Conservation (phyloP, 2,329 filamentous ascomycete species). For the Didymellaceae sp. region DNA sequence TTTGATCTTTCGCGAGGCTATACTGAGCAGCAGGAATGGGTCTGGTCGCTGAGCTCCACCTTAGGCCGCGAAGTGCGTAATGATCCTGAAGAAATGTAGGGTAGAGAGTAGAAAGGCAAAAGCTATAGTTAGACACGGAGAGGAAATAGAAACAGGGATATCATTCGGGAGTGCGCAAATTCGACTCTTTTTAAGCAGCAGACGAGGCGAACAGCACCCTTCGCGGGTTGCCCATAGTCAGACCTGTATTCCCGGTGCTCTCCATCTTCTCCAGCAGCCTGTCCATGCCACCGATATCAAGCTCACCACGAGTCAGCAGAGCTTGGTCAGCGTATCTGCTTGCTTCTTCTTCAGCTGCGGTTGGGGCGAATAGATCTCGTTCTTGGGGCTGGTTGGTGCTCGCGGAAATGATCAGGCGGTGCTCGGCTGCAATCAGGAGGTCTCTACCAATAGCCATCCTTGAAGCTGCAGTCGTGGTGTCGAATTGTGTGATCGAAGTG, state of each 20-base stretch:
- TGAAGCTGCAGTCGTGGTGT: conserved; percentile 46
- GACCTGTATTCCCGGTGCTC: conserved; percentile 28
- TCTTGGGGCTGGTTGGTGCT: conserved; percentile 40
- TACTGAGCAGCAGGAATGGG: conserved; percentile 62
- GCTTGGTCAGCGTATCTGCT: conserved; percentile 48
- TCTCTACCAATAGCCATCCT: conserved; percentile 55
- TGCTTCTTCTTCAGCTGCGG: conserved; percentile 39
- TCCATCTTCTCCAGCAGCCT: conserved; percentile 51
- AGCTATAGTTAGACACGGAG: not conserved
- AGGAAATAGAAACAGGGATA: no score
- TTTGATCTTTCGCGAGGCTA: conserved; percentile 58
- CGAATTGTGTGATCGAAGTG: conserved; percentile 53
- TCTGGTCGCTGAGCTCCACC: conserved; percentile 61
- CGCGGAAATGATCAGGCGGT: conserved; percentile 53
- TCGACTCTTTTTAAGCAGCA: conserved; percentile 25
- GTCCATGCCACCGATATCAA: conserved; percentile 58
- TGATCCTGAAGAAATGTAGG: not conserved
- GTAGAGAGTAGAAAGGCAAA: not conserved
- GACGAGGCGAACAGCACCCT: conserved; percentile 47
- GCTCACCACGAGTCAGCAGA: conserved; percentile 53
- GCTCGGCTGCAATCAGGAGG: conserved; percentile 52
- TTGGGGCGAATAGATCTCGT: conserved; percentile 37
- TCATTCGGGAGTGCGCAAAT: not conserved
- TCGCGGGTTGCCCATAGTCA: conserved; percentile 41
- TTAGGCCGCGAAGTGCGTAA: conserved; percentile 36